These are phyloP conservation scores for Hippophae rhamnoides DNA, from an alignment of 306 rosid genomes.

Conservation along the genomic window DNA sequence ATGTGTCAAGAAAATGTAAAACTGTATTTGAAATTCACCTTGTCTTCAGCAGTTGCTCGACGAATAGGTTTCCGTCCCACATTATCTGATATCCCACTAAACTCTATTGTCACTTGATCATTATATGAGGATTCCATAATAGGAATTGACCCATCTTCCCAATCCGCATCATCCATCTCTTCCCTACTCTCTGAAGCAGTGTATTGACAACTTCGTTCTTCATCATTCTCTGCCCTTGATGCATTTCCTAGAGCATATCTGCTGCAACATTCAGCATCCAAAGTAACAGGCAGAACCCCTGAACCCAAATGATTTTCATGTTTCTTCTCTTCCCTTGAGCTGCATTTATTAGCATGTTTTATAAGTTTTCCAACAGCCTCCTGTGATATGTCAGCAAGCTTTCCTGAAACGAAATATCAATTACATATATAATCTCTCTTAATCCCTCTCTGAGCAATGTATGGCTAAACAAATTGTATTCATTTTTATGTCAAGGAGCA, in stretches of 20 bases:
- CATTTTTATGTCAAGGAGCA: not conserved
- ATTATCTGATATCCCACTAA: slow-evolving; percentile 48
- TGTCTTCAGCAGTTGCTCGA: slow-evolving; percentile 71
- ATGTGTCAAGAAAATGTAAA: slow-evolving; percentile 19
- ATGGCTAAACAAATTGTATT: too few relatives aligned
- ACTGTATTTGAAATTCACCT: slow-evolving; percentile 32
- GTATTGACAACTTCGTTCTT: slow-evolving; percentile 23
- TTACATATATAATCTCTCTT: not conserved
- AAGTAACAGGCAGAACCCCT: slow-evolving; percentile 18
- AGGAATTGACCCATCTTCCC: slow-evolving; percentile 77
- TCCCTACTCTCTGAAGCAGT: slow-evolving; percentile 28
- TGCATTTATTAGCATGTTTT: slow-evolving; percentile 18
- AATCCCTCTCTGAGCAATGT: not conserved
- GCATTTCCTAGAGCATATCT: slow-evolving; percentile 25
- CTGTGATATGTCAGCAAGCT: slow-evolving; percentile 29
- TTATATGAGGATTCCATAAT: slow-evolving; percentile 18
- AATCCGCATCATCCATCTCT: slow-evolving; percentile 61
- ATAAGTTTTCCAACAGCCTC: slow-evolving; percentile 34
- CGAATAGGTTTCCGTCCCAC: slow-evolving; percentile 38
- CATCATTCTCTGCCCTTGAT: slow-evolving; percentile 27
- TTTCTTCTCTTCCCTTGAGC: slow-evolving; percentile 20
- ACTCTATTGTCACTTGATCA: slow-evolving; percentile 54
- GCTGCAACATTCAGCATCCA: slow-evolving; percentile 32
- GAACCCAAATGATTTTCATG: slow-evolving; percentile 18
- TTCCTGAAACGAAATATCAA: slow-evolving; percentile 21